Base-by-base conservation (phyloP, 176 grass and related monocot species). In the Oryza glaberrima region DNA sequence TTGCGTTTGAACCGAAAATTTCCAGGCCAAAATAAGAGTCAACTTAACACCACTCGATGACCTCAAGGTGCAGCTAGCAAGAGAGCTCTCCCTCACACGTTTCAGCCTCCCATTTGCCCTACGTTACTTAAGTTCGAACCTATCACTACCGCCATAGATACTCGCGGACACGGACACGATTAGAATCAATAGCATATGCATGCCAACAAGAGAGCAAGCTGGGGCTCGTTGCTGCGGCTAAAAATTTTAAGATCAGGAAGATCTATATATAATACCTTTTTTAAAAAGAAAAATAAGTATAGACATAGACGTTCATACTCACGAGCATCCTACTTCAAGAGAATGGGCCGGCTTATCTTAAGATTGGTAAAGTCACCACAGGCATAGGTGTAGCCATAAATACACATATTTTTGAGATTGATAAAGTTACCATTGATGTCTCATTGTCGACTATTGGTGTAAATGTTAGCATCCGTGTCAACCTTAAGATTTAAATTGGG, bases 11-110 rank as follows among this genome's bases (percentile, higher is more conserved):
- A 13, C 7, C 15, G 4, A 77, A 48, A 26, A 35, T 25, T 52
- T n/a, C 0, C 64, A 66, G 72, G 51, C 34, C 83, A 82, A 86
- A 88, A 56, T 72, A 81, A 58, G 68, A 47, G 84, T 74, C 74
- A 82, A 78, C 73, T 43, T 44, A 73, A 32, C 73, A 67, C 34
- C 8, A 14, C 8, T 41, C 52, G 32, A 67, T 73, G 73, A 68
- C 28, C 67, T 71, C 72, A 32, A 72, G 65, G 65, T 64, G 65
- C 66, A 32, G 77, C 43, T 65, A 30, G 52, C 52, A 17, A 41
- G 45, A 67, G 13, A 7, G 58, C 65, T 76, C 22, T 66, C 32
- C 3, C n/a, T 14, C 65, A 56, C 49, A 76, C 77, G 70, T 81
- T 90, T 69, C 84, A 40, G 7, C 20, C 79, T 63, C 67, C 69